Base-by-base conservation (phyloP, 1,284 basidiomycete species). In the Leccinum laetum region DNA sequence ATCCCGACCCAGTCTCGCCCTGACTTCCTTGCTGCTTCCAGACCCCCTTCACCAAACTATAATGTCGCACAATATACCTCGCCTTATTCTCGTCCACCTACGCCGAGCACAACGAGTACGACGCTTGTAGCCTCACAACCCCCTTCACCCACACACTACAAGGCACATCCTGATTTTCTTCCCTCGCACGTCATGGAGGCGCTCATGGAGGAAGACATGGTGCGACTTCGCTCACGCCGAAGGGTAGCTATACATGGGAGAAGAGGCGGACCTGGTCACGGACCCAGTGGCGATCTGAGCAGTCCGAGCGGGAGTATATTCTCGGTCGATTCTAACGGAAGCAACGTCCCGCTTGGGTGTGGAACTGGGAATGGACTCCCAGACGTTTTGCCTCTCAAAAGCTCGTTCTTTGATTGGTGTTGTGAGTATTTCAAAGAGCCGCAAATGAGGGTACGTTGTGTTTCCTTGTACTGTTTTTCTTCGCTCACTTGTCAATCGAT, bases 341-440 rank as follows among this genome's bases (percentile, higher is more conserved):
- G 82, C 65, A 89, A 84, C 66, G 83, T 92, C 2, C 66, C 89
- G n/a, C 79, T 91, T 39, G 91, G 91, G 3, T 75, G 92, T 29
- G 91, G 91, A 3, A 93, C 91, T 14, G 91, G 91, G 13, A 80
- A 84, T 14, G 87, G 86, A 4, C 86, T 93, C 59, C 81, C 87
- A 58, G 90, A 93, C 69, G 83, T 87, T 9, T 79, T 99, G 66
- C 97, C 97, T 0, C 80, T 99, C 71, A 95, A 95, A 79, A 96
- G 94, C 73, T 86, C 88, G 2, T 96, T 95, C 78, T 99, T 94
- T 75, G 96, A 98, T 73, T 99, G 95, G 94, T 96, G 95, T 67
- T 89, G 90, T 72, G 96, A 99, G 75, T 99, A 99, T 77, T 99
- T 98, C 82, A 96, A 94, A 68, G 96, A 99, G 78, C 96, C 97